Base-by-base conservation (phyloP, 768 basidiomycete genomes). In the Termitomyces sp. region DNA sequence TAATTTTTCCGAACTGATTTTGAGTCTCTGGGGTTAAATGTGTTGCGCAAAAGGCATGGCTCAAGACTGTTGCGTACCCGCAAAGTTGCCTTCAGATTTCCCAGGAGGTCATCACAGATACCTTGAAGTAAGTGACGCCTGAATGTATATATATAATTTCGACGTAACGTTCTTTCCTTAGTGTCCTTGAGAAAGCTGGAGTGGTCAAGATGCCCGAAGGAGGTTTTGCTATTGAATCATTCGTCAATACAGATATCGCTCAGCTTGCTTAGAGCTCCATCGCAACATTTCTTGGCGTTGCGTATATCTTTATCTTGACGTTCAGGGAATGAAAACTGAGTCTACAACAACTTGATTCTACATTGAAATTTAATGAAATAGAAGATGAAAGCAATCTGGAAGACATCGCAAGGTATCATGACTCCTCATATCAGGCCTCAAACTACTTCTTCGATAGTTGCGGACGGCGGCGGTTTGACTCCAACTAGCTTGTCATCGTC, bases 51-150 rank as follows among this genome's bases (percentile, higher is more conserved):
- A 41, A 90, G 90, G 85, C 86, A 22, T 96, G 94, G 94, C 75
- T 95, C 62, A 74, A 80, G 65, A 89, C 88, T 5, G 93, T 95
- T 20, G 76, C 73, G 4, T 96, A 93, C 69, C 86, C 91, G 3
- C 61, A 75, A 12, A 80, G 86, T 65, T 88, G 92, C 63, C 70
- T 77, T 1, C 74, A 72, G 36, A 86, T 95, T 46, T 81, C 87
- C 7, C 73, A 70, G n/a, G 70, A 80, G 31, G 85, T 92, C 16
- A 78, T 96, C 15, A 68, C 69, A 6, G 80, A 90, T 41, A 94
- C 94, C 0, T 72, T 95, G 8, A 74, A 75, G 91, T 90, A 67
- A 66, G 83, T 66, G 13, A 50, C 28, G 15, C 5, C 51, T 20
- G n/a, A n/a, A n/a, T 31, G n/a, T 8, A 13, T 24, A 33, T 18